These are phyloP conservation scores for Lactifluus subvellereus DNA, from an alignment of 768 basidiomycete genomes.

Conservation along the genomic window DNA sequence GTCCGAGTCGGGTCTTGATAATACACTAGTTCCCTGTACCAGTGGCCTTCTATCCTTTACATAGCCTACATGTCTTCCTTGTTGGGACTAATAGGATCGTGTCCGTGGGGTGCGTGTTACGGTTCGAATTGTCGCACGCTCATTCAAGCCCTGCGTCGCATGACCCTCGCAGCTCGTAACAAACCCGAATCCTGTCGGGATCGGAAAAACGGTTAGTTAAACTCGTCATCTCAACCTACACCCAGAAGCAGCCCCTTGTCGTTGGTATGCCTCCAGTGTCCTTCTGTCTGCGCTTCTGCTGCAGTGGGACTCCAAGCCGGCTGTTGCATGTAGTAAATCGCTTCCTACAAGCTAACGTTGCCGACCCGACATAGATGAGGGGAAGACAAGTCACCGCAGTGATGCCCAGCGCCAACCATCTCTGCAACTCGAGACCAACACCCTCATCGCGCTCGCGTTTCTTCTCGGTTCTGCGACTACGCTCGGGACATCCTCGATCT, in stretches of 20 bases:
- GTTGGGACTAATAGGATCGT: too few relatives aligned
- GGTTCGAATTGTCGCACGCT: background rate
- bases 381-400: constrained; percentile 42
- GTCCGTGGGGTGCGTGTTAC: background rate
- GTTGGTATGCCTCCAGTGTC: background rate
- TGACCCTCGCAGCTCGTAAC: background rate
- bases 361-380: constrained; percentile 65
- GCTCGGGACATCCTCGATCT: constrained; percentile 36
- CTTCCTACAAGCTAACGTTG: constrained; percentile 34
- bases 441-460: constrained; percentile 30
- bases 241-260: background rate
- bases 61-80: too few relatives aligned
- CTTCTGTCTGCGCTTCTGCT: background rate
- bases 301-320: background rate
- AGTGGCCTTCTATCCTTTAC: too few relatives aligned
- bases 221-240: background rate
- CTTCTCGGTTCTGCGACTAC: constrained; percentile 26
- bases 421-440: background rate
- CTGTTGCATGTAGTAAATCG: background rate
- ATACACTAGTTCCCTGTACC: too few relatives aligned
- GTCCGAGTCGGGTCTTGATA: too few relatives aligned
- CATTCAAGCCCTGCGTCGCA: background rate
- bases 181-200: background rate
- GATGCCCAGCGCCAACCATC: background rate
- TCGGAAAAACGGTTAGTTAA: background rate